Evolutionary conservation across 2,329 filamentous ascomycete species (phyloP).

Genomic region (Colletotrichum sp.): DNA sequence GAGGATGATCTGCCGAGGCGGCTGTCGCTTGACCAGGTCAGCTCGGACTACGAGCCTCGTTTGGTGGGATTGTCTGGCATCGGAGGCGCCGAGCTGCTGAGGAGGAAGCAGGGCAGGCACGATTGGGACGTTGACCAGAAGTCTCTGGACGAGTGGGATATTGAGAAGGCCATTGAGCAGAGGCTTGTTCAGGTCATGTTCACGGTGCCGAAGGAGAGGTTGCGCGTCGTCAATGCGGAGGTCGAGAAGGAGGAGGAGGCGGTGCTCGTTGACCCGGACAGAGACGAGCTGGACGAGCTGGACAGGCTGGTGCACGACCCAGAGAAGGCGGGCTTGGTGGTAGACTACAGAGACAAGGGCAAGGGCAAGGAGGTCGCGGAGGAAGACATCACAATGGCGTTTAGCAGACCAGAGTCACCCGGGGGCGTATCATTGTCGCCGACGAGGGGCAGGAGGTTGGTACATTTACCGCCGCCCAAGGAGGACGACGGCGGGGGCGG

Average conservation of each 20-base stretch:
- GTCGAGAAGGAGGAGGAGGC: constrained; percentile 47
- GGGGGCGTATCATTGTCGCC: constrained; percentile 4
- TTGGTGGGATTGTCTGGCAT: constrained; percentile 51
- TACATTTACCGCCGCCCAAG: constrained; percentile 21
- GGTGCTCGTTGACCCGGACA: constrained; percentile 47
- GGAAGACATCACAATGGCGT: not conserved
- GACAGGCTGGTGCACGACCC: not conserved
- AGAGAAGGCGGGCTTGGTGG: not conserved
- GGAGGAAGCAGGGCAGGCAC: constrained; percentile 59
- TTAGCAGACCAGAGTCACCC: constrained; percentile 9
- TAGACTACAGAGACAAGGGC: constrained; percentile 4
- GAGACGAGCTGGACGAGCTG: constrained; percentile 24
- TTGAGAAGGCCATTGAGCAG: constrained; percentile 74
- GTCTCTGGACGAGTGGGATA: constrained; percentile 72
- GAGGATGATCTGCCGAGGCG: constrained; percentile 23
- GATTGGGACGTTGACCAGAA: constrained; percentile 65
- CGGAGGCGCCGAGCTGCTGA: constrained; percentile 47
- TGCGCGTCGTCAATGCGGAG: constrained; percentile 89
- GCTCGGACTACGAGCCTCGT: constrained; percentile 50
- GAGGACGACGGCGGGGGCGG: not conserved
- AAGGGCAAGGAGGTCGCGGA: constrained; percentile 15
- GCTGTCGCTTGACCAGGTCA: constrained; percentile 35
- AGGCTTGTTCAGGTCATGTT: constrained; percentile 86
- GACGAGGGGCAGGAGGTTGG: constrained; percentile 8
- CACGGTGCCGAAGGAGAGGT: constrained; percentile 84